Evolutionary conservation across 805 yeast species (phyloP).

Genomic region (Danielozyma ontarioensis): DNA sequence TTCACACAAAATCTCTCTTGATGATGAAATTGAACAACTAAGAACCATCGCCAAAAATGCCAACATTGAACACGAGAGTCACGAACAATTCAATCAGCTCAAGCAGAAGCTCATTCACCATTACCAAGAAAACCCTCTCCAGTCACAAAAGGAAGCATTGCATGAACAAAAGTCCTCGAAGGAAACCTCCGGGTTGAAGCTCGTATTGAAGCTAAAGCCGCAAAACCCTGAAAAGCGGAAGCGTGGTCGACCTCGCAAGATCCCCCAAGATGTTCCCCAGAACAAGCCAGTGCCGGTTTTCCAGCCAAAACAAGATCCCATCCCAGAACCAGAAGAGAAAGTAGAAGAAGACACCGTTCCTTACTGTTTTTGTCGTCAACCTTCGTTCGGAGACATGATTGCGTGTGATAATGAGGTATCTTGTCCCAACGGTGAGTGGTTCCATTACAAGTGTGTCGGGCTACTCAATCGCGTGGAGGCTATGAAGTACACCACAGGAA

Average conservation of each 20-base stretch:
- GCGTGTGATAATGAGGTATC: slow-evolving; percentile 23
- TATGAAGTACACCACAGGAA: slow-evolving; percentile 26
- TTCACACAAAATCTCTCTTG: slow-evolving; percentile 21
- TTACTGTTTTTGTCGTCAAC: slow-evolving; percentile 23
- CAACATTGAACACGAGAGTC: slow-evolving; percentile 3
- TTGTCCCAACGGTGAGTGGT: slow-evolving; percentile 44
- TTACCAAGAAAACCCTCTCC: slow-evolving; percentile 29
- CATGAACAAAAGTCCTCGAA: slow-evolving; percentile 19
- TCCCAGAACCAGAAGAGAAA: background rate
- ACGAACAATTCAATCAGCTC: slow-evolving; percentile 11
- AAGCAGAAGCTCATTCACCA: slow-evolving; percentile 28
- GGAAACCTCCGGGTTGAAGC: slow-evolving; percentile 7
- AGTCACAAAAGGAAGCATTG: slow-evolving; percentile 35
- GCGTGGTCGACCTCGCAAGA: background rate
- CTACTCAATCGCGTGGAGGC: slow-evolving; percentile 34
- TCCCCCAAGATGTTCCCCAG: background rate
- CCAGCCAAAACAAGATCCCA: background rate
- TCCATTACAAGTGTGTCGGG: slow-evolving; percentile 43
- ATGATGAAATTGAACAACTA: slow-evolving; percentile 23
- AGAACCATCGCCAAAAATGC: slow-evolving; percentile 8
- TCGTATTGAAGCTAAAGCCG: slow-evolving; percentile 8
- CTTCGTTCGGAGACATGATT: slow-evolving; percentile 25
- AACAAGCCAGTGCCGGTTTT: background rate
- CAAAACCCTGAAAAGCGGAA: background rate
- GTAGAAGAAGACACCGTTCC: slow-evolving; percentile 6